phyloP scores from a whole-genome alignment of 176 grass and related monocot genomes.

The Musa beccarii region DNA sequence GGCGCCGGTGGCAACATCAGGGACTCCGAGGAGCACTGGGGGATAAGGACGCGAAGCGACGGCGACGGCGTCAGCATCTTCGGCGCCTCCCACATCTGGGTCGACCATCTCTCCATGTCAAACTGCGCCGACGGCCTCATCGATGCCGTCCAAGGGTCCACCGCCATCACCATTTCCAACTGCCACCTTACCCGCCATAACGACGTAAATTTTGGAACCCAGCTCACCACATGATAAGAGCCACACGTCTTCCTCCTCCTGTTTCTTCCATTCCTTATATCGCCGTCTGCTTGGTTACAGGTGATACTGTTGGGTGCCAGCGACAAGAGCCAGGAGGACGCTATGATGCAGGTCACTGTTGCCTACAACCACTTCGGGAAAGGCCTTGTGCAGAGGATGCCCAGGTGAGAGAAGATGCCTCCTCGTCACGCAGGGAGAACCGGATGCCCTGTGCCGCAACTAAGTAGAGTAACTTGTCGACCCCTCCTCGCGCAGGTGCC shows the following conservation, averaged over 20 bases:
- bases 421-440: background rate
- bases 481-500: constrained; percentile 21
- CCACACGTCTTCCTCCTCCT: background rate
- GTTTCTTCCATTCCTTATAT: background rate
- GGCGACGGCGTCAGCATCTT: constrained; percentile 61
- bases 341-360: constrained; percentile 61
- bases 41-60: constrained; percentile 33
- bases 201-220: constrained; percentile 23
- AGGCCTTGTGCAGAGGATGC: constrained; percentile 86
- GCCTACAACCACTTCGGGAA: constrained; percentile 89
- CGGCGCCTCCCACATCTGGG: constrained; percentile 46
- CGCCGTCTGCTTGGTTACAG: constrained; percentile 1
- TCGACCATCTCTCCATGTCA: constrained; percentile 67
- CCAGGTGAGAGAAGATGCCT: background rate
- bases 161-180: constrained; percentile 75
- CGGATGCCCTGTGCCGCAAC: background rate
- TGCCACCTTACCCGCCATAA: constrained; percentile 68
- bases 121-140: constrained; percentile 63
- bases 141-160: constrained; percentile 57
- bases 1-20: constrained; percentile 48
- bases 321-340: constrained; percentile 33
- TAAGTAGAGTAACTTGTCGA: background rate
- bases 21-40: constrained; percentile 34
- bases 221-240: background rate
- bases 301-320: constrained; percentile 79